Conservation (phyloP, 2,329 filamentous ascomycete genomes). For the Aureobasidium melanogenum region DNA sequence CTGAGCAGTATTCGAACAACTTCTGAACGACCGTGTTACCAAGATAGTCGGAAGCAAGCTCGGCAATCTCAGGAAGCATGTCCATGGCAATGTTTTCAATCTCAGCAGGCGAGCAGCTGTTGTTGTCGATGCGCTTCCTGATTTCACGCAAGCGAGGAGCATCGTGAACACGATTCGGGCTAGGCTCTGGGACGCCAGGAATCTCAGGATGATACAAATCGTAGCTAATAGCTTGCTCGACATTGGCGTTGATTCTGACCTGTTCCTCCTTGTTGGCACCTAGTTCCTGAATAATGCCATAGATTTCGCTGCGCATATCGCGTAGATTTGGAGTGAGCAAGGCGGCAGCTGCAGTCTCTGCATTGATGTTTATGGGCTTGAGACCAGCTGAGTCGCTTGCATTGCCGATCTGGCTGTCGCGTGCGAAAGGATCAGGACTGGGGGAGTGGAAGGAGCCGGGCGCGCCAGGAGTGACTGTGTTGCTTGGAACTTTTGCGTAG, state of each 20-base stretch:
- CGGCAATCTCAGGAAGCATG: conserved; percentile 95
- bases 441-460: conserved; percentile 84
- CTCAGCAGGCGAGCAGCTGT: conserved; percentile 72
- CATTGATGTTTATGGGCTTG: conserved; percentile 27
- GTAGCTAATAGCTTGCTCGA: conserved; percentile 70
- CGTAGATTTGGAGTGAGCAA: conserved; percentile 63
- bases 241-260: conserved; percentile 59
- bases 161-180: conserved; percentile 81
- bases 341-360: conserved; percentile 41
- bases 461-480: conserved; percentile 77
- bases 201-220: conserved; percentile 71
- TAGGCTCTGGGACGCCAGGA: conserved; percentile 78
- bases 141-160: conserved; percentile 92
- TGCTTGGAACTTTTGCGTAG: conserved; percentile 90
- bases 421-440: conserved; percentile 74
- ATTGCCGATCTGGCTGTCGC: conserved; percentile 34
- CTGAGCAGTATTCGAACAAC: conserved; percentile 92
- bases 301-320: conserved; percentile 74
- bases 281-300: conserved; percentile 79
- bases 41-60: conserved; percentile 89
- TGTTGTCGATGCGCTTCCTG: conserved; percentile 94
- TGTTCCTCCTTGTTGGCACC: conserved; percentile 75
- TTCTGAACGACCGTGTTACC: conserved; percentile 99
- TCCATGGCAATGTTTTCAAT: conserved; percentile 86
- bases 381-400: conserved; percentile 29